Conservation (phyloP, 768 basidiomycete species). For the Hypholoma sublateritium region DNA sequence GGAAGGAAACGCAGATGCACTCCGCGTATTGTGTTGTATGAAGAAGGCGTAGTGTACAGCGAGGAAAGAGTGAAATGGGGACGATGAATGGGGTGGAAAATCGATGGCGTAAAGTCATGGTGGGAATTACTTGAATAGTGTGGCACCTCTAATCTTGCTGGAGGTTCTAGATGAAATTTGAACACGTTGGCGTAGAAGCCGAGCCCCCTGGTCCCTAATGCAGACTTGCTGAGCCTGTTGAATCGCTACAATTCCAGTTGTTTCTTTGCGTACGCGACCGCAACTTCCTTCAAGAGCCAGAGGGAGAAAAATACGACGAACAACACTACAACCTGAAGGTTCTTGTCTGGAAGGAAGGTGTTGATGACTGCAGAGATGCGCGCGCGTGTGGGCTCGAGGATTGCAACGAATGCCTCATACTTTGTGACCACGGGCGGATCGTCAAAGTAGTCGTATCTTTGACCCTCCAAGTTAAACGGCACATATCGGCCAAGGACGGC, state of each 20-base stretch:
- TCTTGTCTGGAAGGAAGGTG: too few species aligned
- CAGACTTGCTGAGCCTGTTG: slow-evolving; percentile 1
- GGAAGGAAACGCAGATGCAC: not conserved
- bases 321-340: not conserved
- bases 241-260: slow-evolving; percentile 10
- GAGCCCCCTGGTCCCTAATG: slow-evolving; percentile 7
- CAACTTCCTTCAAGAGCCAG: not conserved
- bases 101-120: not conserved
- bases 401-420: too few species aligned
- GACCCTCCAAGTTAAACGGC: too few species aligned
- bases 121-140: slow-evolving; percentile 1
- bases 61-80: not conserved
- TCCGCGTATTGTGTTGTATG: not conserved
- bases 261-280: slow-evolving; percentile 4
- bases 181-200: slow-evolving; percentile 2
- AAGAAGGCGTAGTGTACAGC: not conserved
- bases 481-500: too few species aligned
- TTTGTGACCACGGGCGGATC: too few species aligned
- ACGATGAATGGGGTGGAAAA: not conserved
- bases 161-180: not conserved
- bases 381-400: too few species aligned
- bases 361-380: too few species aligned
- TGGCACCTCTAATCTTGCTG: slow-evolving; percentile 3
- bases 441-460: too few species aligned
- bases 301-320: slow-evolving; percentile 1